phyloP scores from a whole-genome alignment of 345 rosid species.

The Syzygium oleosum region DNA sequence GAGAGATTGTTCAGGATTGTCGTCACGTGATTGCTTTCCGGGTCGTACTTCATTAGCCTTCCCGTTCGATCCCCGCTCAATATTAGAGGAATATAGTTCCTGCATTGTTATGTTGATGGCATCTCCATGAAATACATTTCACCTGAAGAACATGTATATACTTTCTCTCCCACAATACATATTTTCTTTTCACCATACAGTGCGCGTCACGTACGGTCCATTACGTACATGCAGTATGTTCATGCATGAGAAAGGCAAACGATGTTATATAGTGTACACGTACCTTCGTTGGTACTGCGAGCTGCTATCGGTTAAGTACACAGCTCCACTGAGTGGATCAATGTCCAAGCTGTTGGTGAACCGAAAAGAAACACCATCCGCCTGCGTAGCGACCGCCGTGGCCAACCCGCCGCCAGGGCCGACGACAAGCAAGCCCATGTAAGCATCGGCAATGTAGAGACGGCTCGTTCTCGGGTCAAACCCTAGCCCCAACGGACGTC shows the following conservation, averaged over 20 bases:
- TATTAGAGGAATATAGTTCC: constrained; percentile 33
- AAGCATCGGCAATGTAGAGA: constrained; percentile 42
- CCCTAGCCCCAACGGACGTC: constrained; percentile 32
- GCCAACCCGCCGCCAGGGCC: constrained; percentile 30
- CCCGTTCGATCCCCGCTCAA: constrained; percentile 52
- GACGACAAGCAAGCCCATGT: constrained; percentile 23
- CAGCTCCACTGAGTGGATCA: constrained; percentile 8
- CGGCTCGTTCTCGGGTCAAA: constrained; percentile 19
- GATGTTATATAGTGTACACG: background rate
- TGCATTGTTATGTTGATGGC: constrained; percentile 5
- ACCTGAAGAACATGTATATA: too few species aligned
- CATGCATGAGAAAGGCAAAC: background rate
- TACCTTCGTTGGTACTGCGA: constrained; percentile 22
- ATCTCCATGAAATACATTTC: background rate
- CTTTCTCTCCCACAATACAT: too few species aligned
- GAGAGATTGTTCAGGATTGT: constrained; percentile 31
- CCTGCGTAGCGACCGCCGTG: background rate
- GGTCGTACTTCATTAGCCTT: constrained; percentile 59
- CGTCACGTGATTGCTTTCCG: constrained; percentile 23
- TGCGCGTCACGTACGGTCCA: background rate
- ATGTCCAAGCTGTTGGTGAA: constrained; percentile 31
- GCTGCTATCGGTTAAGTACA: constrained; percentile 40
- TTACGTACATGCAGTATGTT: background rate
- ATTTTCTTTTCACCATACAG: too few species aligned
- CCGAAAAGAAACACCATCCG: constrained; percentile 12